Percentiles rank a stretch among this genome's conserved stretches.
Conservation (phyloP, 2,329 filamentous ascomycete genomes). For the Lasiodiplodia hormozganensis region DNA sequence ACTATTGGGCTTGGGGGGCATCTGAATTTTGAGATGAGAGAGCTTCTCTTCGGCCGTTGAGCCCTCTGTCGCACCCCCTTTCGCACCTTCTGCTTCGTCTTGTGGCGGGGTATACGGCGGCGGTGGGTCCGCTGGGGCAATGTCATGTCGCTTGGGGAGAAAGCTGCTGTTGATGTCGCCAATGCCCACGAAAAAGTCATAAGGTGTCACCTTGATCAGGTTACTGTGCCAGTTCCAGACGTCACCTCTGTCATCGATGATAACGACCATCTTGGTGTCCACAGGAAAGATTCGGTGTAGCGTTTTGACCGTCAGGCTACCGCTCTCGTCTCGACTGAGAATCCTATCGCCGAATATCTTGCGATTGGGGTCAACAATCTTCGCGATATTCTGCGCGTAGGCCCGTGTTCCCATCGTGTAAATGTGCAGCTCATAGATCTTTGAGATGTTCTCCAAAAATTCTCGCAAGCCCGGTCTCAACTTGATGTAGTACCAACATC, state of each 20-base stretch:
- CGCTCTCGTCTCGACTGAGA: conserved; percentile 95
- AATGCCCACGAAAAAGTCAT: conserved; percentile 97
- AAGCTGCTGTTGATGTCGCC: conserved; percentile 99
- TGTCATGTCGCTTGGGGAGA: conserved; percentile 73
- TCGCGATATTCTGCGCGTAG: conserved; percentile 91
- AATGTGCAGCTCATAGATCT: conserved; percentile 92
- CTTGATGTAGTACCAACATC: conserved; percentile 99
- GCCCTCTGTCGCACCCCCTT: neutral
- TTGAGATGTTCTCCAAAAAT: conserved; percentile 79
- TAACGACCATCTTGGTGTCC: conserved; percentile 98
- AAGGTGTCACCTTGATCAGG: conserved; percentile 91
- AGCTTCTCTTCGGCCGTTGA: conserved; percentile 2
- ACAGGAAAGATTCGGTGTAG: conserved; percentile 91
- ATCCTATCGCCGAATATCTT: conserved; percentile 94
- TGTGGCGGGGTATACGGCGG: neutral
- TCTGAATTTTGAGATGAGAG: conserved; percentile 25
- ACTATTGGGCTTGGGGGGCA: conserved; percentile 43
- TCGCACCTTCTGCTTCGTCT: neutral
- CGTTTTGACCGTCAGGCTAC: conserved; percentile 88
- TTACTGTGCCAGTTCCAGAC: conserved; percentile 96
- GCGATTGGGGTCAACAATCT: conserved; percentile 88
- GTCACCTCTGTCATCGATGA: conserved; percentile 96
- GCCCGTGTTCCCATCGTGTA: conserved; percentile 99
- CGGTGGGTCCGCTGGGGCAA: conserved; percentile 33
- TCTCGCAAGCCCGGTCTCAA: conserved; percentile 83